Percentiles rank a stretch among this genome's conserved stretches.
These are phyloP conservation scores for Cryptosporidium tyzzeri DNA, from an alignment of 169 alveolate species.

Conservation along the genomic window DNA sequence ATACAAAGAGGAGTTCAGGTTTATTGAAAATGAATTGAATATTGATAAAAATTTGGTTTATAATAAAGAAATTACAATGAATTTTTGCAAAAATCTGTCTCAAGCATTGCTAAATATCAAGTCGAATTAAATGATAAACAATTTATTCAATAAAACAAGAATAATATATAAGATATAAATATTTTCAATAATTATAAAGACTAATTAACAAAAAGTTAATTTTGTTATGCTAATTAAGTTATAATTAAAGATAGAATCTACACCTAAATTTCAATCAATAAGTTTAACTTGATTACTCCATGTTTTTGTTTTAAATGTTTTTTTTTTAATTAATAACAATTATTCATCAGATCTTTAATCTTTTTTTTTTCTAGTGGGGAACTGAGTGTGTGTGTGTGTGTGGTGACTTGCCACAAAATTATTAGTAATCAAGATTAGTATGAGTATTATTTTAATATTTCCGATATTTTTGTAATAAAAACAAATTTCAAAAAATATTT, in stretches of 20 bases:
- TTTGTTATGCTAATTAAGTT: not conserved
- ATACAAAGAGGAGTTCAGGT: not conserved
- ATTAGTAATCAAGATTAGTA: not conserved
- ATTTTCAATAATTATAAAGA: too few species aligned
- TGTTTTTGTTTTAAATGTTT: too few species aligned
- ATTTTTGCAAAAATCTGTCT: slow-evolving; percentile 27
- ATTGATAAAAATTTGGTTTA: not conserved
- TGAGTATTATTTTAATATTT: too few species aligned
- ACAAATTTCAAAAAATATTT: not conserved
- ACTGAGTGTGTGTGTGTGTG: not conserved
- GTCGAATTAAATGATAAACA: too few species aligned
- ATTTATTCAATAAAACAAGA: too few species aligned
- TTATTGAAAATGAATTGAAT: not conserved
- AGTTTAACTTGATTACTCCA: too few species aligned
- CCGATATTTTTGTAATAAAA: too few species aligned
- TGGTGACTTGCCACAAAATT: not conserved
- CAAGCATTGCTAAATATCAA: not conserved
- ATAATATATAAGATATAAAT: too few species aligned
- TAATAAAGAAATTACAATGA: slow-evolving; percentile 18
- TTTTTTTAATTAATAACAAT: too few species aligned
- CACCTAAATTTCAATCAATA: not conserved
- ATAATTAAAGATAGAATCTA: not conserved
- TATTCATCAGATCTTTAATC: too few species aligned
- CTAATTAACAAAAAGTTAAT: too few species aligned
- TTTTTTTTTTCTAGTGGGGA: not conserved